A percentile compares a stretch with the other conserved stretches of the same genome.
Conservation (phyloP, 176 grass and related monocot genomes). For the Alloteropsis semialata region DNA sequence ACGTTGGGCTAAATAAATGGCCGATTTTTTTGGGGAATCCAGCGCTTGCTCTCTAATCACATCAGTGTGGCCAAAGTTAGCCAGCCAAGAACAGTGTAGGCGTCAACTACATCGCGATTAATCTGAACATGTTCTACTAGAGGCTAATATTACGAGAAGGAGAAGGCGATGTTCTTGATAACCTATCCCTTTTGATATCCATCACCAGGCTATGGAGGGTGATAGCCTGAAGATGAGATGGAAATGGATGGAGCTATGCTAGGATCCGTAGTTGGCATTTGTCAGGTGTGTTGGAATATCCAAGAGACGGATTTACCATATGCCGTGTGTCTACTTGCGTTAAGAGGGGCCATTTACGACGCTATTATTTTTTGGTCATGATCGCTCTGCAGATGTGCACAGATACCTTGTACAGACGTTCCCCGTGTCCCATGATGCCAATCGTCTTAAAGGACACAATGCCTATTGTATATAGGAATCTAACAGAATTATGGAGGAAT, state of each 20-base stretch:
- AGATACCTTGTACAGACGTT: background rate
- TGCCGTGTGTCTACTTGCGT: background rate
- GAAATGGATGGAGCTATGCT: background rate
- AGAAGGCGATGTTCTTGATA: background rate
- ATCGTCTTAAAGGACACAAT: background rate
- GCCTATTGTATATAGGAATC: background rate
- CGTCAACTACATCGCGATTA: too few relatives aligned
- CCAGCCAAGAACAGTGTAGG: too few relatives aligned
- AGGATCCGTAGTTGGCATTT: background rate
- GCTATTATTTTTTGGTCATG: background rate
- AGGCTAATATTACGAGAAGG: conserved; percentile 1
- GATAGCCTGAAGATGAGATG: background rate
- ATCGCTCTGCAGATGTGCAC: background rate
- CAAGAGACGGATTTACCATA: background rate
- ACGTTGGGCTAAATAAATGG: background rate
- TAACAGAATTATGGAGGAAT: background rate
- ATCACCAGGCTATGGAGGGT: background rate
- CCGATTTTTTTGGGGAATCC: background rate
- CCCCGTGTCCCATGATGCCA: background rate
- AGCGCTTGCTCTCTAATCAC: background rate
- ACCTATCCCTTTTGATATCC: background rate
- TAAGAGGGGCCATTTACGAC: background rate
- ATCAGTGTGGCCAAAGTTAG: background rate
- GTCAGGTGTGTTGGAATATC: background rate
- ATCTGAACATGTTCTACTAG: too few relatives aligned